A percentile compares a stretch with the other conserved stretches of the same genome.
phyloP scores from a whole-genome alignment of 257 asterid species.

The Gardenia jasminoides region DNA sequence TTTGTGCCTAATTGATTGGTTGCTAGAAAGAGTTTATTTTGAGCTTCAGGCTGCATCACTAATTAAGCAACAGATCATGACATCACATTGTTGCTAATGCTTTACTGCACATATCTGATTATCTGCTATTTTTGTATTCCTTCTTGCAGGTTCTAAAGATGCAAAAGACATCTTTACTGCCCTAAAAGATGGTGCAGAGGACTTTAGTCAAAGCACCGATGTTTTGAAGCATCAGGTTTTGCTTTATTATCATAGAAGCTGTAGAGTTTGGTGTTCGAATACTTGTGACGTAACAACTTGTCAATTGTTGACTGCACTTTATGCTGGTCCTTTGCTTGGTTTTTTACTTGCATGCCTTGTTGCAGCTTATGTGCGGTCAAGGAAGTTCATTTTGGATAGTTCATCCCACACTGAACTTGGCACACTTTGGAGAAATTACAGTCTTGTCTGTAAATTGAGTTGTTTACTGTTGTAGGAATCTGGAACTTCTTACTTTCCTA shows the following conservation, averaged over 20 bases:
- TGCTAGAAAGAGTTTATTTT: neutral
- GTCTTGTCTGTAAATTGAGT: neutral
- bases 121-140: conserved; percentile 13
- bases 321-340: neutral
- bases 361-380: neutral
- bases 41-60: neutral
- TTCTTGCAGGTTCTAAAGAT: conserved; percentile 77
- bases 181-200: conserved; percentile 65
- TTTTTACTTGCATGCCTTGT: neutral
- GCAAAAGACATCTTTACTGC: conserved; percentile 65
- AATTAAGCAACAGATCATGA: neutral
- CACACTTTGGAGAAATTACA: neutral
- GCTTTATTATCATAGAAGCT: conserved; percentile 13
- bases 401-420: neutral
- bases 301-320: neutral
- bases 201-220: conserved; percentile 48
- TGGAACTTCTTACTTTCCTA: no score
- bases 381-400: neutral
- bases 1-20: neutral
- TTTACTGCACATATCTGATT: conserved; percentile 9
- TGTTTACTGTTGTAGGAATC: neutral
- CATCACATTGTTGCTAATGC: conserved; percentile 2
- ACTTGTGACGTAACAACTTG: neutral
- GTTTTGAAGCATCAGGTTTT: conserved; percentile 71
- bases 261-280: conserved; percentile 2